A percentile compares a stretch with the other conserved stretches of the same genome.
Evolutionary conservation across 768 basidiomycete species (phyloP).

Genomic region (Infundibulicybe gibba): DNA sequence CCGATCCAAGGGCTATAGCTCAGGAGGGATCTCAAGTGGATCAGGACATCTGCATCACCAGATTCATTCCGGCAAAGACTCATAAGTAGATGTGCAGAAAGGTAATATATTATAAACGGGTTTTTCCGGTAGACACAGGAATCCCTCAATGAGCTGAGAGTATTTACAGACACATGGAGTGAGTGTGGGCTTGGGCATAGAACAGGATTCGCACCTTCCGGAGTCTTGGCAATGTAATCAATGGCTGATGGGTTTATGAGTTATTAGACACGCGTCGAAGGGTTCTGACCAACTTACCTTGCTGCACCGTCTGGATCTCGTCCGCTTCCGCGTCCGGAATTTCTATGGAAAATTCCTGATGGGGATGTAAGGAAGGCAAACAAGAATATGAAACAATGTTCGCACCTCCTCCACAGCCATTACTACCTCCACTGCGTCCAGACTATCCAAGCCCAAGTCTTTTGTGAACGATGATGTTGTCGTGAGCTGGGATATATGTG

Average conservation of each 20-base stretch:
- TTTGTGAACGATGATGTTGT: slow-evolving; percentile 53
- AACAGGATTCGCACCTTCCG: slow-evolving; percentile 56
- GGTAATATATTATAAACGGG: slow-evolving; percentile 31
- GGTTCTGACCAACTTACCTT: slow-evolving; percentile 53
- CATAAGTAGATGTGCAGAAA: slow-evolving; percentile 27
- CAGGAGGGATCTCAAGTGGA: slow-evolving; percentile 10
- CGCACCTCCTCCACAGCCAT: slow-evolving; percentile 96
- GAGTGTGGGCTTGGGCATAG: slow-evolving; percentile 3
- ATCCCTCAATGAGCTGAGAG: slow-evolving; percentile 43
- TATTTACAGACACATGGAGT: slow-evolving; percentile 10
- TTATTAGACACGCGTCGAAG: slow-evolving; percentile 11
- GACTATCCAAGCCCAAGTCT: slow-evolving; percentile 90
- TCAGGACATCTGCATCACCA: slow-evolving; percentile 15
- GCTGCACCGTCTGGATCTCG: slow-evolving; percentile 85
- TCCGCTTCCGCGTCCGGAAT: slow-evolving; percentile 98
- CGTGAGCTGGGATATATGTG: slow-evolving; percentile 14
- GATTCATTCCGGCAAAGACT: slow-evolving; percentile 18
- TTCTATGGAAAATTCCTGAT: slow-evolving; percentile 93
- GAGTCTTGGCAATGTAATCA: slow-evolving; percentile 92
- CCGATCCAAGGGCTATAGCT: slow-evolving; percentile 3
- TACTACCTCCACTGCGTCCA: slow-evolving; percentile 97
- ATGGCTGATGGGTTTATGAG: slow-evolving; percentile 56
- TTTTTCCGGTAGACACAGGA: slow-evolving; percentile 24
- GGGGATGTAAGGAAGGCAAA: slow-evolving; percentile 4
- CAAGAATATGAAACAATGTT: slow-evolving; percentile 2